Conservation (phyloP, 768 basidiomycete species). For the Kwoniella bestiolae region DNA sequence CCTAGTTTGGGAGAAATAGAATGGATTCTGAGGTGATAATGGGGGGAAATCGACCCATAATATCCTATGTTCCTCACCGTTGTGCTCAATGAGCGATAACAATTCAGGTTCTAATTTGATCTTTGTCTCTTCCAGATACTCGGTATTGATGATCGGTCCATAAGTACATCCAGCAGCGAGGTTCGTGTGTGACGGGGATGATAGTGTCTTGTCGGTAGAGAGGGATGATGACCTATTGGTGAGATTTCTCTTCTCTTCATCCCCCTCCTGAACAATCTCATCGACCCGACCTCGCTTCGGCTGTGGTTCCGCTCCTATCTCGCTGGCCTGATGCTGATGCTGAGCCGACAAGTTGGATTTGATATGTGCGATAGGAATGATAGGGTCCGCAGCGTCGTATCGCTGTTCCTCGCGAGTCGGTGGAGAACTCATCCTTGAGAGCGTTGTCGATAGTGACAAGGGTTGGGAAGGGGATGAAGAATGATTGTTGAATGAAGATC, state of each 20-base stretch:
- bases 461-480: neutral
- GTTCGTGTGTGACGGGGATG: neutral
- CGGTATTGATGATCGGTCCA: neutral
- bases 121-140: neutral
- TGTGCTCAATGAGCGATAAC: neutral
- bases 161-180: constrained; percentile 16
- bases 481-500: neutral
- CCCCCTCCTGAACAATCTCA: neutral
- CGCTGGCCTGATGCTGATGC: neutral
- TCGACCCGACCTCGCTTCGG: neutral
- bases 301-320: neutral
- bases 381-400: constrained; percentile 13
- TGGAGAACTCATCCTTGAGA: constrained; percentile 4
- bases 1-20: constrained; percentile 33
- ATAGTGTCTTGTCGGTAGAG: neutral
- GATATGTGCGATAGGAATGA: constrained; percentile 20
- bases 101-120: constrained; percentile 1
- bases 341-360: constrained; percentile 8
- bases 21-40: constrained; percentile 44
- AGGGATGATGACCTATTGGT: neutral
- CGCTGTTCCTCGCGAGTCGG: neutral
- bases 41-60: constrained; percentile 54
- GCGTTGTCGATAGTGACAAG: neutral
- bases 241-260: constrained; percentile 1
- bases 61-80: constrained; percentile 15